A percentile compares a stretch with the other conserved stretches of the same genome.
These are phyloP conservation scores for Saururus chinensis DNA, from an alignment of 164 flowering plant genomes.

Conservation along the genomic window DNA sequence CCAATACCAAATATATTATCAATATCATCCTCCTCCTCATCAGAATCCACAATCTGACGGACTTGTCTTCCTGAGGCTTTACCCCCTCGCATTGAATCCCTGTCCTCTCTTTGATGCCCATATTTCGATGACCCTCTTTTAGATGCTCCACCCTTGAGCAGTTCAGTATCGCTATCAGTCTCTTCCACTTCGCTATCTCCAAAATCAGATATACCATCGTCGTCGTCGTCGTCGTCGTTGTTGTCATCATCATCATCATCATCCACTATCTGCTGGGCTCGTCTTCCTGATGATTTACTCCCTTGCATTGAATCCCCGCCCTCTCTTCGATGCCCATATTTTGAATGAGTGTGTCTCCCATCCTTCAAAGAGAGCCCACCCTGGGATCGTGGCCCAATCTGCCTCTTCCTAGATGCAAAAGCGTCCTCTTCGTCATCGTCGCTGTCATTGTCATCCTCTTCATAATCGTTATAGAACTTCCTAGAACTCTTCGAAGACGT, in stretches of 20 bases:
- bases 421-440: background rate
- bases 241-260: background rate
- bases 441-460: background rate
- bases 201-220: background rate
- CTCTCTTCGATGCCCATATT: background rate
- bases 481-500: background rate
- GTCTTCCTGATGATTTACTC: background rate
- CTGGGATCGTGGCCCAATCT: background rate
- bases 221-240: background rate
- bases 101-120: too few relatives aligned
- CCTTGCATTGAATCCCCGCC: constrained; percentile 1
- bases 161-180: background rate
- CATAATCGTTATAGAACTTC: too few relatives aligned
- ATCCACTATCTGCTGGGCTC: background rate
- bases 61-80: background rate
- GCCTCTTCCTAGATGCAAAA: background rate
- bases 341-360: background rate
- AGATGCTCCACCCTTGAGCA: too few relatives aligned
- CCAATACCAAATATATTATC: background rate
- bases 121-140: too few relatives aligned
- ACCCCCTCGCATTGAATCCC: too few relatives aligned
- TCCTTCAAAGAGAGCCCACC: constrained; percentile 1
- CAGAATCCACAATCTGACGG: background rate
- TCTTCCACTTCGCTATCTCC: background rate
- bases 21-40: background rate